phyloP scores from a whole-genome alignment of 352 stramenopile species.

The Nothophytophthora sp. region DNA sequence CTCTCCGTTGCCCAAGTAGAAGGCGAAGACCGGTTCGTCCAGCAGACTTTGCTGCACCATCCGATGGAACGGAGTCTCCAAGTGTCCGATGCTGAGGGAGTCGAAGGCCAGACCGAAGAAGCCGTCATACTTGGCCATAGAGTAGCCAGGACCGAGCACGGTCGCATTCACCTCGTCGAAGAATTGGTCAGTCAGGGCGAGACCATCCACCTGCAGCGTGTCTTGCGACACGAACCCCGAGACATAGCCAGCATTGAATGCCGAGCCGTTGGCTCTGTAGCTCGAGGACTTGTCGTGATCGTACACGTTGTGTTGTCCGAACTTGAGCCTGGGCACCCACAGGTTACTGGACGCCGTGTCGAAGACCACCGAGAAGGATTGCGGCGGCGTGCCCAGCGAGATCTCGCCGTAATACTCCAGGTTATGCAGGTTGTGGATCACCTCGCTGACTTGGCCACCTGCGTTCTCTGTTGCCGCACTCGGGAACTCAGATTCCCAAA shows the following conservation, averaged over 20 bases:
- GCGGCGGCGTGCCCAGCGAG: conserved; percentile 77
- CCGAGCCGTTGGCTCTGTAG: conserved; percentile 82
- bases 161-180: conserved; percentile 93
- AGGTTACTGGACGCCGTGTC: conserved; percentile 94
- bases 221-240: too few species aligned
- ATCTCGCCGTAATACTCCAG: conserved; percentile 89
- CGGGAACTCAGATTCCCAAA: too few species aligned
- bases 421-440: too few species aligned
- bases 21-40: conserved; percentile 88
- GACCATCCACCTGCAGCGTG: too few species aligned
- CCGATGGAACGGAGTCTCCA: conserved; percentile 91
- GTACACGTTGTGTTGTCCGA: conserved; percentile 63
- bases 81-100: conserved; percentile 79
- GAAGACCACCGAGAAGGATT: conserved; percentile 92
- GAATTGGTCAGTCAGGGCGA: too few species aligned
- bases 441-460: too few species aligned
- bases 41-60: conserved; percentile 85
- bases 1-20: conserved; percentile 88
- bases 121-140: conserved; percentile 94
- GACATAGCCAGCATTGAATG: conserved; percentile 94
- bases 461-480: too few species aligned
- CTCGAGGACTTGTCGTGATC: conserved; percentile 71
- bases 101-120: conserved; percentile 95
- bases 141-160: conserved; percentile 91
- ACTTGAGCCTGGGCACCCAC: conserved; percentile 83